phyloP scores from a whole-genome alignment of 257 asterid genomes.

The Ophiorrhiza pumila region DNA sequence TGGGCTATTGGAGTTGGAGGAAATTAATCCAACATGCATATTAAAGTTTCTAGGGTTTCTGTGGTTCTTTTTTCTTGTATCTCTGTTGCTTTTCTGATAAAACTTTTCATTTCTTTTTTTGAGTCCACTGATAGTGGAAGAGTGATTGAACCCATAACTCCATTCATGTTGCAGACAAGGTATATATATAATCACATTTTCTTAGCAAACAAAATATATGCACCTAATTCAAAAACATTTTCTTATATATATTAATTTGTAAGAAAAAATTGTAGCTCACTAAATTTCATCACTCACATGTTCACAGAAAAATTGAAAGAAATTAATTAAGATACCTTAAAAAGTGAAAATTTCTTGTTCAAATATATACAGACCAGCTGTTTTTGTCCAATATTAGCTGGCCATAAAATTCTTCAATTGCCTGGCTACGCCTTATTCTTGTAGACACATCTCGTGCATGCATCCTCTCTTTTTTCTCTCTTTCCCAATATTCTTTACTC shows the following conservation, averaged over 20 bases:
- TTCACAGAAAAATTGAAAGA: not conserved
- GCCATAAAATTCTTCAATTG: not conserved
- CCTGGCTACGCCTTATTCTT: not conserved
- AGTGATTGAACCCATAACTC: not conserved
- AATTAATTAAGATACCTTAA: not conserved
- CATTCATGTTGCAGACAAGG: not conserved
- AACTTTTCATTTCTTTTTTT: not conserved
- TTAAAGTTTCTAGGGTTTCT: not conserved
- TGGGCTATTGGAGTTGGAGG: too few species aligned
- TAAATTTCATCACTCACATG: not conserved
- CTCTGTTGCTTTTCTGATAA: not conserved
- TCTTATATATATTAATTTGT: too few species aligned
- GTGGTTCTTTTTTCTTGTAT: not conserved
- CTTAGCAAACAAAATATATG: too few species aligned
- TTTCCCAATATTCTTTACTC: too few species aligned
- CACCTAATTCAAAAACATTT: too few species aligned
- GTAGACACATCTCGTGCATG: too few species aligned
- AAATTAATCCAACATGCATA: too few species aligned
- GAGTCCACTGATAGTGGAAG: not conserved
- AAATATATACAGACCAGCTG: not conserved
- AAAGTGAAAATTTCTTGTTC: not conserved
- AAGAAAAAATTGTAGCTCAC: not conserved
- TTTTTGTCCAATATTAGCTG: not conserved
- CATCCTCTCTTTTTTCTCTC: too few species aligned
- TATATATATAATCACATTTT: not conserved